A percentile compares a stretch with the other conserved stretches of the same genome.
These are phyloP conservation scores for Limonomyces culmigenus DNA, from an alignment of 1,284 basidiomycete species.

Conservation along the genomic window DNA sequence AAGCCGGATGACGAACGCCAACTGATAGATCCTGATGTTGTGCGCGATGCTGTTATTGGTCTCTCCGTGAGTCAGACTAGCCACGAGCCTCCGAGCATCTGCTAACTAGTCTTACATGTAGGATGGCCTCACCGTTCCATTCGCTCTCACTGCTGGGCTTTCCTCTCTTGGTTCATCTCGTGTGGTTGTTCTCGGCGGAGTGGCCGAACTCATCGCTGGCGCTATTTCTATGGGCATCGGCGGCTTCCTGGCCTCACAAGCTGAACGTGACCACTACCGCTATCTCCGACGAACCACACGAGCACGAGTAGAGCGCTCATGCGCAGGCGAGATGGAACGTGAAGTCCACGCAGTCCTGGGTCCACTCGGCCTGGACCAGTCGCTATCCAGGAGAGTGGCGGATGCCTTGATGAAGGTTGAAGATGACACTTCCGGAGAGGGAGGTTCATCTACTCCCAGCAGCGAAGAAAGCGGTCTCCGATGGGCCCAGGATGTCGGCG, in stretches of 20 bases:
- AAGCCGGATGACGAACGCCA: conserved; percentile 62
- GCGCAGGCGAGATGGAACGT: conserved; percentile 88
- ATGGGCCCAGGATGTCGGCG: conserved; percentile 59
- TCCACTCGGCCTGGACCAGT: conserved; percentile 77
- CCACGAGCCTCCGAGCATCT: neutral
- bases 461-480: conserved; percentile 36
- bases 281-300: conserved; percentile 63
- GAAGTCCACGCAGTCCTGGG: conserved; percentile 83
- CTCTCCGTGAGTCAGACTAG: conserved; percentile 38
- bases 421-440: conserved; percentile 12
- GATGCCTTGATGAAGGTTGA: conserved; percentile 58
- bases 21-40: conserved; percentile 70
- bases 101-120: neutral
- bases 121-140: conserved; percentile 87
- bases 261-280: conserved; percentile 88
- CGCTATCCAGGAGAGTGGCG: conserved; percentile 66
- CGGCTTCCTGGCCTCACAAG: conserved; percentile 91
- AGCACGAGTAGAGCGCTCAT: conserved; percentile 74
- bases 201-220: conserved; percentile 90
- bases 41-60: conserved; percentile 82
- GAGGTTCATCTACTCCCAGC: conserved; percentile 12
- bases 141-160: conserved; percentile 79
- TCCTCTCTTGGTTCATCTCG: conserved; percentile 80
- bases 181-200: conserved; percentile 80
- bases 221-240: conserved; percentile 96